These are phyloP conservation scores for Schwanniomyces occidentalis DNA, from an alignment of 805 yeast genomes.

Conservation along the genomic window DNA sequence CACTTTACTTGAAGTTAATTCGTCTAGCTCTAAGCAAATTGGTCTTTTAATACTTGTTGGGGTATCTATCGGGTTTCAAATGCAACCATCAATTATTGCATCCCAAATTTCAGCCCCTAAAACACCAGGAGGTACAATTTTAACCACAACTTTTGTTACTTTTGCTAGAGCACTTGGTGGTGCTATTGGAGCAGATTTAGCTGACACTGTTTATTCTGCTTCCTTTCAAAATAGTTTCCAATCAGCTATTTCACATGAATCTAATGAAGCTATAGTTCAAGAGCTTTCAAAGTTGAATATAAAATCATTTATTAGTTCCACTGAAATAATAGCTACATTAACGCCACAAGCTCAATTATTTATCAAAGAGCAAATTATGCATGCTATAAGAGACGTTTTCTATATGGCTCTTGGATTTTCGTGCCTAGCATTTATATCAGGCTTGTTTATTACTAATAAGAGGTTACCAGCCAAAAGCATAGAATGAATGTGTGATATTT, in stretches of 20 bases:
- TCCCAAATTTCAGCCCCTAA: constrained; percentile 54
- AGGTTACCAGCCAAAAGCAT: too few relatives aligned
- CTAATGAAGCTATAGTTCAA: constrained; percentile 13
- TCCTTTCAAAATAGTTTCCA: constrained; percentile 16
- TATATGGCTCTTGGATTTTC: constrained; percentile 42
- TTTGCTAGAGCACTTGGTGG: constrained; percentile 49
- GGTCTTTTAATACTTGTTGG: constrained; percentile 51
- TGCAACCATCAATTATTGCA: constrained; percentile 46
- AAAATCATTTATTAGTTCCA: constrained; percentile 13
- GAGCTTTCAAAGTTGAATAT: constrained; percentile 19
- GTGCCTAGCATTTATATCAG: constrained; percentile 13
- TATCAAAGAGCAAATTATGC: constrained; percentile 30
- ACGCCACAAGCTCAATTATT: constrained; percentile 22
- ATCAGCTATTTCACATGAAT: constrained; percentile 4
- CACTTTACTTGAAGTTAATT: constrained; percentile 38
- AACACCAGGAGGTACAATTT: constrained; percentile 47
- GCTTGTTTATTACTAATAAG: constrained; percentile 9
- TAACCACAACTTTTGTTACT: constrained; percentile 47
- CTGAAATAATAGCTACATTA: constrained; percentile 15
- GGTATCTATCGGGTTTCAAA: constrained; percentile 45
- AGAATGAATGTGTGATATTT: too few relatives aligned
- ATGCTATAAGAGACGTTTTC: constrained; percentile 39
- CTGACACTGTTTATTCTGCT: constrained; percentile 41
- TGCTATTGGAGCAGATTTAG: constrained; percentile 43
- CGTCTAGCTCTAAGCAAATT: constrained; percentile 36